These are phyloP conservation scores for Corynascus novoguineensis DNA, from an alignment of 495 filamentous ascomycete genomes.

Conservation along the genomic window DNA sequence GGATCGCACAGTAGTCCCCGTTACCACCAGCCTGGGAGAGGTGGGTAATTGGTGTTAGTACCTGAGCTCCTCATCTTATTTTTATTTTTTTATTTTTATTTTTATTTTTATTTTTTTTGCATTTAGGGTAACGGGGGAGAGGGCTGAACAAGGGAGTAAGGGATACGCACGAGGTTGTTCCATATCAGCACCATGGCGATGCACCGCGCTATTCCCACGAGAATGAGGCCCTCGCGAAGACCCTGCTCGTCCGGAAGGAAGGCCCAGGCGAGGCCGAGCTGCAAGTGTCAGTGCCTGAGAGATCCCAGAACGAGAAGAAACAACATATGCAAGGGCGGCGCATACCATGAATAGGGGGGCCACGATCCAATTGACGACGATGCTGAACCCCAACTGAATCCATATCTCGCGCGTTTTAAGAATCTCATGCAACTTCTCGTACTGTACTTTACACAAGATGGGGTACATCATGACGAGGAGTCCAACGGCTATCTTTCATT, in stretches of 20 bases:
- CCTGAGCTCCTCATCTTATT: conserved; percentile 40
- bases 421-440: conserved; percentile 68
- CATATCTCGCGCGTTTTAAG: conserved; percentile 60
- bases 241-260: conserved; percentile 68
- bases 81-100: conserved; percentile 42
- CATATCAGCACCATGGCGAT: conserved; percentile 65
- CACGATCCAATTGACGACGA: conserved; percentile 85
- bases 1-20: conserved; percentile 79
- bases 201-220: conserved; percentile 73
- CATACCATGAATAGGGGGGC: conserved; percentile 83
- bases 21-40: conserved; percentile 65
- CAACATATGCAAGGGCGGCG: too few species aligned
- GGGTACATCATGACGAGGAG: conserved; percentile 95
- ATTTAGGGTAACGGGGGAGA: too few species aligned
- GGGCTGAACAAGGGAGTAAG: background rate
- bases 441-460: conserved; percentile 87
- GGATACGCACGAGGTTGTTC: conserved; percentile 33
- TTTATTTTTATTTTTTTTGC: too few species aligned
- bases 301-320: background rate
- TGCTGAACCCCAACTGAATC: conserved; percentile 72
- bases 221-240: conserved; percentile 66
- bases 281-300: background rate
- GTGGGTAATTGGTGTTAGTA: too few species aligned
- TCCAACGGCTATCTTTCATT: conserved; percentile 56
- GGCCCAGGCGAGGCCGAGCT: conserved; percentile 74